Percentiles rank a stretch among this genome's conserved stretches.
phyloP scores from a whole-genome alignment of 1,139 yeast genomes.

The Diutina neorugosa region DNA sequence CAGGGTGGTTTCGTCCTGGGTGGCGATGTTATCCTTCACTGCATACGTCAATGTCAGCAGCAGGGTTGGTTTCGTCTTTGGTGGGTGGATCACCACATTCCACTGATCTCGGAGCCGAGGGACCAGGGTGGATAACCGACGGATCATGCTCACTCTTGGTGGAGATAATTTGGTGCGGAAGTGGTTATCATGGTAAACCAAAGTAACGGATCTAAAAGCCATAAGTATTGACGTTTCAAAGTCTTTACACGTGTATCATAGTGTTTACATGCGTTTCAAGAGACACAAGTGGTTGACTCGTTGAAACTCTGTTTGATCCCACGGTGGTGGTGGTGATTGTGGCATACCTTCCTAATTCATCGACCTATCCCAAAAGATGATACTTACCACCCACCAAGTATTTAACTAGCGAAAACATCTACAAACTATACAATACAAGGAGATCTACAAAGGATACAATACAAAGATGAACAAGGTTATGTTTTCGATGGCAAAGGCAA shows the following conservation, averaged over 20 bases:
- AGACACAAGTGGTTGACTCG: no score
- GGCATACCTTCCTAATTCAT: neutral
- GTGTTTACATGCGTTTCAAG: no score
- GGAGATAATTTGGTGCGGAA: no score
- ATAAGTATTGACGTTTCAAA: no score
- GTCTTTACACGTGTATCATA: no score
- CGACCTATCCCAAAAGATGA: neutral
- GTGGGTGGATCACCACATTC: neutral
- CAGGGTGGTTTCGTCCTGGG: slow-evolving; percentile 54
- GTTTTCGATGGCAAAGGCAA: neutral
- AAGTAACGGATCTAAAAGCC: no score
- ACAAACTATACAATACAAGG: no score
- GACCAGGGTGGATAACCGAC: neutral
- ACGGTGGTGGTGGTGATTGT: neutral
- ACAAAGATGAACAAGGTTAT: neutral
- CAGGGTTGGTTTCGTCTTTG: neutral
- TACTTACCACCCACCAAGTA: no score
- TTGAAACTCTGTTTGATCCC: neutral
- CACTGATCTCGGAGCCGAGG: neutral
- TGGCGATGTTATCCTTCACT: slow-evolving; percentile 70
- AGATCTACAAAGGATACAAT: no score
- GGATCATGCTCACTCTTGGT: neutral
- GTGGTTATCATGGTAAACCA: neutral
- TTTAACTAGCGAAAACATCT: neutral
- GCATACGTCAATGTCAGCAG: slow-evolving; percentile 17